Evolutionary conservation across 148 eudicot genomes (phyloP).

Genomic region (Rhododendron simsii): DNA sequence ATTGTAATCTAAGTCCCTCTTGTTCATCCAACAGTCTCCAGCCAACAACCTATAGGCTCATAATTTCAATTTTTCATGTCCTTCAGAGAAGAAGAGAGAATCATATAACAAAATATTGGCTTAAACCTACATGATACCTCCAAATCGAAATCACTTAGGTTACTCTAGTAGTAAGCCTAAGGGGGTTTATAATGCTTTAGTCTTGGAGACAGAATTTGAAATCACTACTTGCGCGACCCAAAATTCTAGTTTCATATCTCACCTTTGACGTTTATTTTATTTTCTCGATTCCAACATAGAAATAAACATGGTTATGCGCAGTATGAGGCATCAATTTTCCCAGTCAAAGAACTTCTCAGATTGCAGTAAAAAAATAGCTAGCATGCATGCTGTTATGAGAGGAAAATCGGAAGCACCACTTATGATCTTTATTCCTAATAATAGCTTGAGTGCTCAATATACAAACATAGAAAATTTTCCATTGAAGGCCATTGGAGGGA

Average conservation of each 20-base stretch:
- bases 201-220: neutral
- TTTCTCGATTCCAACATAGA: neutral
- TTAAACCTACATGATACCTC: neutral
- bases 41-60: slow-evolving; percentile 56
- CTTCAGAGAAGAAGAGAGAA: neutral
- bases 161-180: neutral
- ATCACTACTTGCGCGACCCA: neutral
- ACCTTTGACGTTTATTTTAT: neutral
- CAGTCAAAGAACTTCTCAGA: neutral
- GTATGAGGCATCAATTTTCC: neutral
- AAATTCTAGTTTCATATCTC: neutral
- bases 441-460: neutral
- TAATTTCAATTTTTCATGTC: neutral
- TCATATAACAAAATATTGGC: neutral
- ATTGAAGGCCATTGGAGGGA: neutral
- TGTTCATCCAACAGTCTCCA: slow-evolving; percentile 64
- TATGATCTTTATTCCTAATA: neutral
- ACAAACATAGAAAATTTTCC: neutral
- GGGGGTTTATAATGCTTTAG: neutral
- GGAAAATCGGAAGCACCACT: neutral
- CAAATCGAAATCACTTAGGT: neutral
- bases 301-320: neutral
- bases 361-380: neutral
- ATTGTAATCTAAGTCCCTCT: slow-evolving; percentile 46
- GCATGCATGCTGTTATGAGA: neutral